These are phyloP conservation scores for Colletotrichum sp. DNA, from an alignment of 2,329 filamentous ascomycete species.

Conservation along the genomic window DNA sequence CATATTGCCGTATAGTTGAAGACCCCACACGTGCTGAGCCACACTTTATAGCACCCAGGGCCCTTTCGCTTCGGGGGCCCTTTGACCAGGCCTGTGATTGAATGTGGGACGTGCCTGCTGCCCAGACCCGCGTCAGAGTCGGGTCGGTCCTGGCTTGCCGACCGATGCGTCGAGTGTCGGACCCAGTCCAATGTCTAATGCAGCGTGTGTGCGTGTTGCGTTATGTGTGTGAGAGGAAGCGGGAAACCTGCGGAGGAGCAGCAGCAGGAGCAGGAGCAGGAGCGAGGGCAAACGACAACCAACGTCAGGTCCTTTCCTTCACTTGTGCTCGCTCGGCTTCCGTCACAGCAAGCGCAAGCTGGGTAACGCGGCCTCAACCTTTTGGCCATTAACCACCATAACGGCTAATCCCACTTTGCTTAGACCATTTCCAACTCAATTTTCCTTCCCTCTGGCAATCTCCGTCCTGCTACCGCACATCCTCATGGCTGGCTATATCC, in stretches of 20 bases:
- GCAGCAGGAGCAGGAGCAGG: not conserved
- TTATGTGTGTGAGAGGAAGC: not conserved
- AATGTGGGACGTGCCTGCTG: slow-evolving; percentile 4
- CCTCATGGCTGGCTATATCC: slow-evolving; percentile 14
- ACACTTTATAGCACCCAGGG: not conserved
- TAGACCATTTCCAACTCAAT: not conserved
- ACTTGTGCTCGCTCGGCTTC: not conserved
- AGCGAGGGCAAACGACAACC: not conserved
- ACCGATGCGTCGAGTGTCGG: slow-evolving; percentile 11
- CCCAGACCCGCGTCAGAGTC: slow-evolving; percentile 9
- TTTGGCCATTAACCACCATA: not conserved
- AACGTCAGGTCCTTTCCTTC: not conserved
- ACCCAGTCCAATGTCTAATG: not conserved
- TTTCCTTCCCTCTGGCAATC: not conserved
- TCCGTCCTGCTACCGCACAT: slow-evolving; percentile 3
- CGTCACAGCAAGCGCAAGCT: not conserved
- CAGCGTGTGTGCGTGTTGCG: not conserved
- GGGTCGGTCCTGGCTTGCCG: slow-evolving; percentile 8
- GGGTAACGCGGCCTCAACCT: not conserved
- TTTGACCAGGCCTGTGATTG: not conserved
- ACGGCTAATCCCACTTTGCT: not conserved
- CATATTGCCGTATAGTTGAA: not conserved
- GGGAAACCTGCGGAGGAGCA: not conserved
- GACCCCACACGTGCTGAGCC: slow-evolving; percentile 8
- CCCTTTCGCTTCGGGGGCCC: not conserved